phyloP scores from a whole-genome alignment of 169 alveolate species.

The Cryptosporidium viatorum region DNA sequence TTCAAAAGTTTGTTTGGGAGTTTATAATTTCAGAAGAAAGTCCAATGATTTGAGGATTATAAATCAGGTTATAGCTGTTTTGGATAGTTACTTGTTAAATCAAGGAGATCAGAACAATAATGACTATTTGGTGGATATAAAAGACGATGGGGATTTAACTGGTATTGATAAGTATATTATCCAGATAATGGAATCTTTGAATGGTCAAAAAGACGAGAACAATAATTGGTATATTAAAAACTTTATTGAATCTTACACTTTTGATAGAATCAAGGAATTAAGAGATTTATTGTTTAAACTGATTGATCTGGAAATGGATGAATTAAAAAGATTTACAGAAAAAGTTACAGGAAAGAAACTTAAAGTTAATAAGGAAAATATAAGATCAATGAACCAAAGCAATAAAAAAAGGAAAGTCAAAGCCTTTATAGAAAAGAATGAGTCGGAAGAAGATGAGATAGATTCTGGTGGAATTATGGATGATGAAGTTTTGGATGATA shows the following conservation, averaged over 20 bases:
- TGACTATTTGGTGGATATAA: background rate
- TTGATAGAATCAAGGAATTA: constrained; percentile 15
- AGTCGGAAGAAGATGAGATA: background rate
- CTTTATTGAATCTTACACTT: background rate
- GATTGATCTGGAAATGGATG: constrained; percentile 7
- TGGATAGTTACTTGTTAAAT: background rate
- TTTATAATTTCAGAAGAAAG: constrained; percentile 18
- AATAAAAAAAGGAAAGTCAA: background rate
- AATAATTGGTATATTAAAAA: background rate
- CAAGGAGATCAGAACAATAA: background rate
- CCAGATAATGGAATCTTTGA: constrained; percentile 14
- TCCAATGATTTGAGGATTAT: background rate
- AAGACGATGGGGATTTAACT: background rate
- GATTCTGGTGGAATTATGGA: background rate
- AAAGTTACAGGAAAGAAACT: constrained; percentile 38
- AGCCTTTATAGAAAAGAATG: background rate
- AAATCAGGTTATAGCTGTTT: background rate
- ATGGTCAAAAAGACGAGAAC: constrained; percentile 10
- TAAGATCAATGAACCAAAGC: background rate
- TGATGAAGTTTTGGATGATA: background rate
- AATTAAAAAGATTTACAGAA: constrained; percentile 42
- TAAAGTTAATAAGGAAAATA: constrained; percentile 12
- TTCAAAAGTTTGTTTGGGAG: background rate
- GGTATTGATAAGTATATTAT: background rate
- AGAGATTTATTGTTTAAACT: constrained; percentile 9